Conservation (phyloP, 2,329 filamentous ascomycete species). For the Clonostachys chloroleuca region DNA sequence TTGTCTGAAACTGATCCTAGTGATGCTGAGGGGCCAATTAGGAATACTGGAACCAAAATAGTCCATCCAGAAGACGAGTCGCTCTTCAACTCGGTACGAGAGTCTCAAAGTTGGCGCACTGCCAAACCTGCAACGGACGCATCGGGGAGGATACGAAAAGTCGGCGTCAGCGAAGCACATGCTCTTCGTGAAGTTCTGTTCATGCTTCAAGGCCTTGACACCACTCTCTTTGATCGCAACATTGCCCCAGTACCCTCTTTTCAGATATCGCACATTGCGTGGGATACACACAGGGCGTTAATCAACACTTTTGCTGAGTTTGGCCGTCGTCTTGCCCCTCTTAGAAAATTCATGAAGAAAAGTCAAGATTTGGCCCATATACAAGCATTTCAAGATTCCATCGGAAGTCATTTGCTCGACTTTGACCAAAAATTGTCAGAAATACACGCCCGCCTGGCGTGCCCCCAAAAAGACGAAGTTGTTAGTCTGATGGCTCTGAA, state of each 20-base stretch:
- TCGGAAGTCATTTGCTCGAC: constrained; percentile 48
- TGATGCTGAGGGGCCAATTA: constrained; percentile 12
- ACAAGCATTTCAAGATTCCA: constrained; percentile 66
- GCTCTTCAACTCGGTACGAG: constrained; percentile 19
- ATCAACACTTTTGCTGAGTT: constrained; percentile 40
- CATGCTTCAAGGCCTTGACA: constrained; percentile 78
- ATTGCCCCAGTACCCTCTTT: constrained; percentile 32
- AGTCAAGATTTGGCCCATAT: constrained; percentile 52
- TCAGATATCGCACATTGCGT: constrained; percentile 42
- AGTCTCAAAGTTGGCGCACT: constrained; percentile 27
- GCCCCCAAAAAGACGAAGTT: constrained; percentile 49
- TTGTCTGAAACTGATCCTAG: constrained; percentile 23
- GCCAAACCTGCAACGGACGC: constrained; percentile 25
- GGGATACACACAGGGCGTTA: constrained; percentile 44
- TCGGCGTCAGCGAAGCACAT: constrained; percentile 64
- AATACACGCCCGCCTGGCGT: constrained; percentile 58
- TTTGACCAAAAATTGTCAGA: constrained; percentile 56
- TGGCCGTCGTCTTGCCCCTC: constrained; percentile 35
- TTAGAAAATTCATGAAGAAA: constrained; percentile 37
- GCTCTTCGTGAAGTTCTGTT: constrained; percentile 74
- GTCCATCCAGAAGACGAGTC: constrained; percentile 23
- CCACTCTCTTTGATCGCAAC: constrained; percentile 58
- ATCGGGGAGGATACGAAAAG: constrained; percentile 26
- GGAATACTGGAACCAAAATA: constrained; percentile 8
- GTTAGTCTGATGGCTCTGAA: constrained; percentile 65